Percentiles rank a stretch among this genome's conserved stretches.
Conservation (phyloP, 257 asterid genomes). For the Capsicum pubescens region DNA sequence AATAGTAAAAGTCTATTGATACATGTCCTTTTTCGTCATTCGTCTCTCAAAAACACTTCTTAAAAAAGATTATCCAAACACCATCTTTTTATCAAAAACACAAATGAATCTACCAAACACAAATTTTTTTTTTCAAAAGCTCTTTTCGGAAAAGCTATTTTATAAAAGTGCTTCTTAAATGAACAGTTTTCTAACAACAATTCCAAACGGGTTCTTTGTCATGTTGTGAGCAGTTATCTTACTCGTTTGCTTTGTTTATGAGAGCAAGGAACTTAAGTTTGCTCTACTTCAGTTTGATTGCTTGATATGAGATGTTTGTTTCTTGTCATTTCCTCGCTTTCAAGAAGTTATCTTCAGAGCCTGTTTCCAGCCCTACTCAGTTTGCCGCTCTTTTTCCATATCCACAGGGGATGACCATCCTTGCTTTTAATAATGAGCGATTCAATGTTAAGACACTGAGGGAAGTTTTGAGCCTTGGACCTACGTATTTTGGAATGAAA, state of each 20-base stretch:
- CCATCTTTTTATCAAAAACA: too few relatives aligned
- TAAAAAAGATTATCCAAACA: too few relatives aligned
- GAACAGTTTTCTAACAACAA: too few relatives aligned
- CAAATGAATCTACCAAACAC: too few relatives aligned
- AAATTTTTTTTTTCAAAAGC: too few relatives aligned
- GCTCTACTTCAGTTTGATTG: conserved; percentile 8
- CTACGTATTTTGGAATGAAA: conserved; percentile 93
- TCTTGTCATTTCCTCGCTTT: conserved; percentile 27
- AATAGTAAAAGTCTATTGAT: too few relatives aligned
- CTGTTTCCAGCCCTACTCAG: conserved; percentile 10
- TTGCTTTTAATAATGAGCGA: conserved; percentile 68
- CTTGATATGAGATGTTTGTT: conserved; percentile 12
- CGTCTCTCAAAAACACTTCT: too few relatives aligned
- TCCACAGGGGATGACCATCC: conserved; percentile 77
- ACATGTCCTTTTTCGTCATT: too few relatives aligned
- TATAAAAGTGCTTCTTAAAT: too few relatives aligned
- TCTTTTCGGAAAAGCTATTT: too few relatives aligned
- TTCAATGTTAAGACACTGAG: conserved; percentile 63
- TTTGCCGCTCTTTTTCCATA: conserved; percentile 6
- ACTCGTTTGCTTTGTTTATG: background rate
- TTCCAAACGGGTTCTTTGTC: background rate
- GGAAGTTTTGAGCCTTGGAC: conserved; percentile 93
- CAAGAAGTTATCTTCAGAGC: conserved; percentile 27
- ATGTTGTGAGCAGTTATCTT: background rate
- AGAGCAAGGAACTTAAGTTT: background rate